phyloP scores from a whole-genome alignment of 257 asterid species.

The Solanum virginianum region DNA sequence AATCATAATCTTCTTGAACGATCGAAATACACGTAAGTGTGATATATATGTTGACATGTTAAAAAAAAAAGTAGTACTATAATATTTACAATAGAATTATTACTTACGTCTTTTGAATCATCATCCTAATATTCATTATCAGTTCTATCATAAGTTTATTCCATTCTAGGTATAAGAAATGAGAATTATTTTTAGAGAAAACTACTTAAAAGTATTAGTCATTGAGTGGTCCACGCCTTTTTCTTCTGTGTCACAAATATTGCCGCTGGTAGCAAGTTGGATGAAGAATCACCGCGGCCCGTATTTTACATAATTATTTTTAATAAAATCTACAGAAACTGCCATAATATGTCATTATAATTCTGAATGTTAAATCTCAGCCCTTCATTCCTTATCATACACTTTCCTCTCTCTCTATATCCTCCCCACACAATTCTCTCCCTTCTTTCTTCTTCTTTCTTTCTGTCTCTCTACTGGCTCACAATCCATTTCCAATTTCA shows the following conservation, averaged over 20 bases:
- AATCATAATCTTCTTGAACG: no score
- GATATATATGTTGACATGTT: no score
- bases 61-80: no score
- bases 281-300: background rate
- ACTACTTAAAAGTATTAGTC: background rate
- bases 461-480: slow-evolving; percentile 10
- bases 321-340: slow-evolving; percentile 22
- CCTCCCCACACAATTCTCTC: background rate
- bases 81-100: background rate
- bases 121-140: background rate
- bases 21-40: no score
- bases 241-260: background rate
- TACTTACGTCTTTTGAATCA: background rate
- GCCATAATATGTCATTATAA: slow-evolving; percentile 48
- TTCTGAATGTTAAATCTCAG: slow-evolving; percentile 52
- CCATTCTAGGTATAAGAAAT: background rate
- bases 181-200: no score
- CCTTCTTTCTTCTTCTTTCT: background rate
- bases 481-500: slow-evolving; percentile 7
- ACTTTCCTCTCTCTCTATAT: slow-evolving; percentile 5
- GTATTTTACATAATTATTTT: background rate
- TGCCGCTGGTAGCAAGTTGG: background rate
- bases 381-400: slow-evolving; percentile 1
- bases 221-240: background rate
- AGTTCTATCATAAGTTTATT: background rate